These are phyloP conservation scores for Trichocomaceae sp. DNA, from an alignment of 2,329 filamentous ascomycete genomes.

Conservation along the genomic window DNA sequence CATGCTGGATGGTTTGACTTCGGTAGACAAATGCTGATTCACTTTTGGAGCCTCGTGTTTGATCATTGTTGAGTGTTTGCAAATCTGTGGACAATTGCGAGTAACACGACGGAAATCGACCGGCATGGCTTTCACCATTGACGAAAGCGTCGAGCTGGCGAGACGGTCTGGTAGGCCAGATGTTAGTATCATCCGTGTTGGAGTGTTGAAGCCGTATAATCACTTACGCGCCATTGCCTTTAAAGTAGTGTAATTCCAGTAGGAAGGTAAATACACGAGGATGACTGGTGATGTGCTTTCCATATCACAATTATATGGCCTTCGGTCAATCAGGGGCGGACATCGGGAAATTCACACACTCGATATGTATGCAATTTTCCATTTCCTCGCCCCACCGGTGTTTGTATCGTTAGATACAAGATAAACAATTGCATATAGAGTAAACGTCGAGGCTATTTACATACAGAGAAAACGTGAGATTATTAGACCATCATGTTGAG, in stretches of 20 bases:
- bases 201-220: neutral
- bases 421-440: no score
- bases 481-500: no score
- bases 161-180: neutral
- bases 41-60: neutral
- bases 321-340: neutral
- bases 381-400: neutral
- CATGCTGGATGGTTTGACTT: neutral
- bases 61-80: neutral
- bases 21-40: neutral
- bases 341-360: neutral
- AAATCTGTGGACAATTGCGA: neutral
- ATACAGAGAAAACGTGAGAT: neutral
- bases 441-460: neutral
- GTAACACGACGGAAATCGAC: neutral
- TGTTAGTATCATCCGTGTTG: neutral
- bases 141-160: neutral
- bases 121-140: neutral
- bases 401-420: neutral
- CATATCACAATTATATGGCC: neutral
- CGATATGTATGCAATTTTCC: neutral
- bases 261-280: neutral
- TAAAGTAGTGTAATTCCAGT: neutral
- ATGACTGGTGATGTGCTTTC: neutral
- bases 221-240: neutral